A percentile compares a stretch with the other conserved stretches of the same genome.
These are phyloP conservation scores for Metschnikowia henanensis DNA, from an alignment of 805 yeast species.

Conservation along the genomic window DNA sequence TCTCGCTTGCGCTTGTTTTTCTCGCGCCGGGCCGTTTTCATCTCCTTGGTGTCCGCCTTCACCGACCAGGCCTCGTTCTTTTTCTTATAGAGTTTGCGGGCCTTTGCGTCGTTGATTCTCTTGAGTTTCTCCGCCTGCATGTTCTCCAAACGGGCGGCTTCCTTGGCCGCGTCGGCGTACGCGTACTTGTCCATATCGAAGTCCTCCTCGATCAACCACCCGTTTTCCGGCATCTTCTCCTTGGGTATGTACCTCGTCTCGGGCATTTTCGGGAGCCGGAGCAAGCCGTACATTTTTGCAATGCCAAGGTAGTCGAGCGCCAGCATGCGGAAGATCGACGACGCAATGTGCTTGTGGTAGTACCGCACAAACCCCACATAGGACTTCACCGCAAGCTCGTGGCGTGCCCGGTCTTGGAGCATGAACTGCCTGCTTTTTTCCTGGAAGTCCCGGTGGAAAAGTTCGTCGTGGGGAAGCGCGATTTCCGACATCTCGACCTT, in stretches of 20 bases:
- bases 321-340: conserved; percentile 79
- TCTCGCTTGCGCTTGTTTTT: conserved; percentile 66
- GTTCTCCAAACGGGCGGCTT: conserved; percentile 58
- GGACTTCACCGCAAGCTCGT: conserved; percentile 76
- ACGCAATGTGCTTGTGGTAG: conserved; percentile 85
- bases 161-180: conserved; percentile 66
- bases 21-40: conserved; percentile 60
- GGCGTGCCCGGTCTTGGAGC: conserved; percentile 71
- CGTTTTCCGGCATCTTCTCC: conserved; percentile 60
- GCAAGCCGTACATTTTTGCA: conserved; percentile 75
- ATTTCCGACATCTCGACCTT: conserved; percentile 50
- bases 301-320: conserved; percentile 69
- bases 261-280: conserved; percentile 93
- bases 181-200: conserved; percentile 68
- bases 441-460: conserved; percentile 30
- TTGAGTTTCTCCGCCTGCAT: conserved; percentile 45
- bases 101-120: conserved; percentile 40
- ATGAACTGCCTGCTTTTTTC: conserved; percentile 49
- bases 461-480: conserved; percentile 22
- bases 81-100: conserved; percentile 43
- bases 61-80: conserved; percentile 80
- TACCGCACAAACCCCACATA: conserved; percentile 82
- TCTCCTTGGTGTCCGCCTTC: conserved; percentile 62
- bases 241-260: conserved; percentile 58
- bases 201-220: conserved; percentile 61